A percentile compares a stretch with the other conserved stretches of the same genome.
Evolutionary conservation across 176 grass and related monocot genomes (phyloP).

Genomic region (Eleusine coracana): DNA sequence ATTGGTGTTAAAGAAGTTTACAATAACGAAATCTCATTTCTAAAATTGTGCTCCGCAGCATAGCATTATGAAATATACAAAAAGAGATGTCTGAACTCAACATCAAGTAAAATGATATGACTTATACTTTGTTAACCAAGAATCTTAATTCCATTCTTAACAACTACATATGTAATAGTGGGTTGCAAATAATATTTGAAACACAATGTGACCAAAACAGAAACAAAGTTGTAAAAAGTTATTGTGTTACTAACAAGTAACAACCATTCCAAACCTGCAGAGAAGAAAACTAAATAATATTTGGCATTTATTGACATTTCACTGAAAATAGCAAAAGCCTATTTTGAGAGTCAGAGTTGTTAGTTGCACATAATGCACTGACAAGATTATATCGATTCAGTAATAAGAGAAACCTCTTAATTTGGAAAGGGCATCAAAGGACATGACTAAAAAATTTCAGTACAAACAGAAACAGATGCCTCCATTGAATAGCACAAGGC

Average conservation of each 20-base stretch:
- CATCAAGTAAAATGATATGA: not conserved
- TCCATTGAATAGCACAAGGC: too few relatives aligned
- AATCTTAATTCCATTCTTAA: not conserved
- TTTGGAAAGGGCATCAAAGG: not conserved
- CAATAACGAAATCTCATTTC: not conserved
- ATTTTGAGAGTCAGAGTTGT: constrained; percentile 1
- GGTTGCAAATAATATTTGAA: not conserved
- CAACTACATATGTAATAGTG: not conserved
- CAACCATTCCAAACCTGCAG: not conserved
- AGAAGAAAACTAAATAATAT: not conserved
- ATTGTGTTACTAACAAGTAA: not conserved
- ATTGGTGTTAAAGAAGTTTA: not conserved
- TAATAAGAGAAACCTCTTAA: not conserved
- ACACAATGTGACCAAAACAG: constrained; percentile 12
- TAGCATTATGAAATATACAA: not conserved
- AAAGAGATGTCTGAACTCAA: not conserved
- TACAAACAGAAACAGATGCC: constrained; percentile 3
- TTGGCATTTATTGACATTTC: not conserved
- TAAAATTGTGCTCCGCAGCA: not conserved
- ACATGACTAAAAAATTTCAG: not conserved
- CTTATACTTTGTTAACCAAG: not conserved
- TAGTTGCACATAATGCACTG: too few relatives aligned
- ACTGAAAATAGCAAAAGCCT: not conserved
- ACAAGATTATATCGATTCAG: constrained; percentile 3
- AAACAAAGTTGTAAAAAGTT: not conserved